These are phyloP conservation scores for Phytophthora hibernalis DNA, from an alignment of 352 stramenopile genomes.

Conservation along the genomic window DNA sequence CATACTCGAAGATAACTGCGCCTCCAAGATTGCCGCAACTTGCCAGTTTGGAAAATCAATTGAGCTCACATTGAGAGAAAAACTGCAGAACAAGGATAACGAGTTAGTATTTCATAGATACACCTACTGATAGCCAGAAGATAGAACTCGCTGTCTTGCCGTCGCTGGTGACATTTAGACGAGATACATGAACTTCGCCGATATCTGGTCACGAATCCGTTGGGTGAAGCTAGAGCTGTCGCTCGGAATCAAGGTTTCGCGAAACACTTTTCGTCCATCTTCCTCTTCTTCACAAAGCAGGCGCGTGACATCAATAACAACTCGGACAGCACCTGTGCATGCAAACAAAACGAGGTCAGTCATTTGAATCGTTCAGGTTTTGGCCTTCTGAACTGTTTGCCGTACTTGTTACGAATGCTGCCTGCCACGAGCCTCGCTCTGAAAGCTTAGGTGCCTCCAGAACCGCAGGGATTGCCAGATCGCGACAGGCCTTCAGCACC, in stretches of 20 bases:
- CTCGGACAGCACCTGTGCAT: conserved; percentile 32
- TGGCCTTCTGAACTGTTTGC: background rate
- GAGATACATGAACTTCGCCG: conserved; percentile 27
- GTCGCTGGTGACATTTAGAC: conserved; percentile 3
- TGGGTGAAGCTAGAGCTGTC: conserved; percentile 24
- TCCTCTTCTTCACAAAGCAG: conserved; percentile 23
- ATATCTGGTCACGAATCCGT: conserved; percentile 36
- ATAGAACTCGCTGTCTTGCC: background rate
- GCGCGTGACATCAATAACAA: conserved; percentile 40
- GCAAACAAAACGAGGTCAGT: conserved; percentile 2
- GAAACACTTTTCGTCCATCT: conserved; percentile 7
- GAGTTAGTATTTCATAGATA: background rate
- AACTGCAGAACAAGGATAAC: background rate
- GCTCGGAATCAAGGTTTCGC: conserved; percentile 29
- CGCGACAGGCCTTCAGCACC: conserved; percentile 63
- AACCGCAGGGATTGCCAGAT: conserved; percentile 66
- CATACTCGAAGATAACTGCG: conserved; percentile 12
- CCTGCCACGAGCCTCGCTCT: conserved; percentile 60
- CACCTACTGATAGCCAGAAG: no score
- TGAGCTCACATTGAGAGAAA: background rate
- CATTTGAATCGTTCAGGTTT: background rate
- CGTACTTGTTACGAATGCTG: conserved; percentile 81
- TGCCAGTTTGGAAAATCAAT: background rate
- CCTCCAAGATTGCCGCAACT: conserved; percentile 17
- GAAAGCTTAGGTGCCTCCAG: conserved; percentile 60